Percentiles rank a stretch among this genome's conserved stretches.
phyloP scores from a whole-genome alignment of 106 monocot species.

The Dendrobium chrysotoxum region DNA sequence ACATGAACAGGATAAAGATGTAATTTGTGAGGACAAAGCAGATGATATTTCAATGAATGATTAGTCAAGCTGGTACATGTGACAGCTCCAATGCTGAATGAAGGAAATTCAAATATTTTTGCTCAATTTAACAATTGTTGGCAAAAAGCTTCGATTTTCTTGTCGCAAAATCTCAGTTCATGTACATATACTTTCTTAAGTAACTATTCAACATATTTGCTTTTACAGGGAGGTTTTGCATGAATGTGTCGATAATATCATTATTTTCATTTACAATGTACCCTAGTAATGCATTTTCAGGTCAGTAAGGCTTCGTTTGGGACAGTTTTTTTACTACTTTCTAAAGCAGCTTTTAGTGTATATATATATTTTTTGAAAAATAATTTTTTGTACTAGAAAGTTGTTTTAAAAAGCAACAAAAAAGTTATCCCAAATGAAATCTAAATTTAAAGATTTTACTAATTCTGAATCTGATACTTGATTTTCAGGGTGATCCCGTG shows the following conservation, averaged over 20 bases:
- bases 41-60: not conserved
- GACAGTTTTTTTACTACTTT: too few species aligned
- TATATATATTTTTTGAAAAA: too few species aligned
- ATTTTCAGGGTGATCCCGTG: constrained; percentile 78
- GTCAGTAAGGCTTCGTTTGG: too few species aligned
- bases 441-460: not conserved
- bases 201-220: not conserved
- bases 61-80: not conserved
- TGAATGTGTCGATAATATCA: not conserved
- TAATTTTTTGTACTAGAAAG: too few species aligned
- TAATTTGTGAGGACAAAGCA: not conserved
- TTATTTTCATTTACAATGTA: not conserved
- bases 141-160: not conserved
- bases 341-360: too few species aligned
- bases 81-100: not conserved
- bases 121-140: not conserved
- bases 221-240: not conserved
- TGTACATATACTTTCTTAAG: not conserved
- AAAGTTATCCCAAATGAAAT: too few species aligned
- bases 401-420: too few species aligned
- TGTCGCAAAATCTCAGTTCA: not conserved
- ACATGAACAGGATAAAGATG: not conserved
- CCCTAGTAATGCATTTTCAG: not conserved
- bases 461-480: not conserved
- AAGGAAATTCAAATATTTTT: not conserved